Evolutionary conservation across 2,329 filamentous ascomycete species (phyloP), one percentile per base, ranked within the genome.

Genomic region (Fusarium setosum): DNA sequence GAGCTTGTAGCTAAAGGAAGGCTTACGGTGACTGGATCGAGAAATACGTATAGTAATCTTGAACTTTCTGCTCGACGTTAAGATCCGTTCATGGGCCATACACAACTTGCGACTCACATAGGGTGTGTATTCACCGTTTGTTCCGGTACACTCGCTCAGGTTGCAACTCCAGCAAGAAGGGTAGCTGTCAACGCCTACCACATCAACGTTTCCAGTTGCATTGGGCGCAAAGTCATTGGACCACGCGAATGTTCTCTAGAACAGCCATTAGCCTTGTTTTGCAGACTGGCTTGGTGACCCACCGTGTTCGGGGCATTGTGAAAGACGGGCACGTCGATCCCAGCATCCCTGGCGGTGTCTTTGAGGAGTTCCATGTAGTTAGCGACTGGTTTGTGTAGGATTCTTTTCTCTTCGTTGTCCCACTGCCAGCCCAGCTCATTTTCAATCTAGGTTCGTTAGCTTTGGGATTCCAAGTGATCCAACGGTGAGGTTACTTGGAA

Each of bases 91-190:
- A 17, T 5, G 7, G 13, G 24, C 4, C 4, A 15, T n/a, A 62
- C 63, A 7, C 60, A n/a, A 64, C n/a, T n/a, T n/a, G n/a, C n/a
- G 65, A 15, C 71, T 69, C 79, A 80, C 80, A 71, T 87, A 89
- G 3, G 87, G 81, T 2, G 87, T 82, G 38, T 86, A 86, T 63
- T 84, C 74, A 18, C 86, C 87, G 63, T 90, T 89, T 0, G 85
- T 87, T 3, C 84, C 82, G 2, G 83, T 86, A 68, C 88, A 90
- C 58, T 88, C 86, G 26, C 81, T 83, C 9, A 89, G 75, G 56
- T 90, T 87, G 72, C 88, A 90, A 52, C 84, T 88, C 87, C 87
- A 90, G 77, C 88, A 90, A 1, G 80, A 82, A 2, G 81, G 83
- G 52, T 86, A 86, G 59, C 80, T 83, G 68, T 88, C 86, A 3